These are phyloP conservation scores for Suhomyces yuchorum DNA, from an alignment of 1,139 yeast genomes.

Conservation along the genomic window DNA sequence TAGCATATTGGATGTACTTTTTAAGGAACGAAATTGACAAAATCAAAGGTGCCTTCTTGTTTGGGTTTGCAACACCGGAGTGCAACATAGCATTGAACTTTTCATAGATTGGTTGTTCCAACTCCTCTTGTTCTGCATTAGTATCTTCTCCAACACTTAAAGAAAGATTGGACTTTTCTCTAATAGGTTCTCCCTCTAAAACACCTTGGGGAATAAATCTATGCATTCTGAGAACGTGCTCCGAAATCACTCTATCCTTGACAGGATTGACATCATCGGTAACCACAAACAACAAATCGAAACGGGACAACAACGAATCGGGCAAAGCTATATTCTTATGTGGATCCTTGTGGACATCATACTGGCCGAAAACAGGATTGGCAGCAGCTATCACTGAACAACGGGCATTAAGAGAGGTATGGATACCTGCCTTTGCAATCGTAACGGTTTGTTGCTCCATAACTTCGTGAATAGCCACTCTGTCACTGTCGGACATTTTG, in stretches of 20 bases:
- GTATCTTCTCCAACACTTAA: conserved; percentile 79
- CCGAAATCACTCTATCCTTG: conserved; percentile 85
- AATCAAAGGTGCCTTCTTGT: conserved; percentile 58
- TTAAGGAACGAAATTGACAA: conserved; percentile 84
- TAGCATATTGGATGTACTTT: conserved; percentile 92
- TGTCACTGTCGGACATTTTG: conserved; percentile 94
- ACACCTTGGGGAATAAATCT: conserved; percentile 86
- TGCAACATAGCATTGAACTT: conserved; percentile 82
- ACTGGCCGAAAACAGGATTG: conserved; percentile 96
- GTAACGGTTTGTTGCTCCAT: conserved; percentile 99
- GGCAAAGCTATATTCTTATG: conserved; percentile 96
- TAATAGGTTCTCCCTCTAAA: conserved; percentile 90
- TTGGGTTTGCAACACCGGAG: conserved; percentile 61
- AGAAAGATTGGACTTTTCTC: conserved; percentile 70
- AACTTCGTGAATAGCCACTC: conserved; percentile 98
- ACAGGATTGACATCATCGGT: conserved; percentile 91
- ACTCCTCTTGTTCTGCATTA: conserved; percentile 45
- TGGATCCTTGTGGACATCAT: conserved; percentile 94
- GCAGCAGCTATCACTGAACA: conserved; percentile 99
- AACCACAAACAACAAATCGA: conserved; percentile 91
- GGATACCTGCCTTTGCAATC: conserved; percentile 97
- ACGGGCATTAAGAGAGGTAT: conserved; percentile 93
- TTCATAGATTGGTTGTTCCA: conserved; percentile 68
- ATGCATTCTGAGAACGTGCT: conserved; percentile 94
- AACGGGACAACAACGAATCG: conserved; percentile 94